These are phyloP conservation scores for Coriolopsis trogii DNA, from an alignment of 1,284 basidiomycete species.

Conservation along the genomic window DNA sequence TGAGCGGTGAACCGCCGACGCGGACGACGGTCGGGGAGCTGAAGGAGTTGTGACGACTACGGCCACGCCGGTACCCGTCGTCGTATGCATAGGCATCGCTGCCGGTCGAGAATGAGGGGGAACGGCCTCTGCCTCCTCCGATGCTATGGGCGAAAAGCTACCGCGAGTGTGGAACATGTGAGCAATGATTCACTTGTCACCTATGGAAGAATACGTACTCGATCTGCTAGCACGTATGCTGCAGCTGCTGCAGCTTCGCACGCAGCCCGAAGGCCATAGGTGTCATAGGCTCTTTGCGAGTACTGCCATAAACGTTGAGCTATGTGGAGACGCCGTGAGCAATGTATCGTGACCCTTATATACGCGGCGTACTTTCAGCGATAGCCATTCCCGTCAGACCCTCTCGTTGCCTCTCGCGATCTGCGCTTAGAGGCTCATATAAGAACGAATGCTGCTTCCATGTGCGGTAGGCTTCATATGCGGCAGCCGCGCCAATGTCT, in stretches of 20 bases:
- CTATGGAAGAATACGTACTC: not conserved
- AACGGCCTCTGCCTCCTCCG: slow-evolving; percentile 7
- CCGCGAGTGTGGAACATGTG: not conserved
- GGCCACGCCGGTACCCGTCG: slow-evolving; percentile 17
- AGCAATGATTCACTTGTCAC: not conserved
- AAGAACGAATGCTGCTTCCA: slow-evolving; percentile 58
- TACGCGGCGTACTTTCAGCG: slow-evolving; percentile 60
- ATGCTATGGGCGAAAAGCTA: slow-evolving; percentile 14
- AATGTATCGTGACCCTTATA: slow-evolving; percentile 47
- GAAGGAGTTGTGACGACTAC: slow-evolving; percentile 22
- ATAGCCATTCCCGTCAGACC: slow-evolving; percentile 62
- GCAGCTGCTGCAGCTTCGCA: slow-evolving; percentile 18
- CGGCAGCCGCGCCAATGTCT: slow-evolving; percentile 68
- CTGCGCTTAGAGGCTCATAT: slow-evolving; percentile 55
- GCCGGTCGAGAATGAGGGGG: slow-evolving; percentile 14
- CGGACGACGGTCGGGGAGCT: slow-evolving; percentile 17
- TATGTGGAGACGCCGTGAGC: not conserved
- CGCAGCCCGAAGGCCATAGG: slow-evolving; percentile 16
- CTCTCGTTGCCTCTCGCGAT: slow-evolving; percentile 60
- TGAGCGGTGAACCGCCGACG: slow-evolving; percentile 14
- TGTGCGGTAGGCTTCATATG: slow-evolving; percentile 66
- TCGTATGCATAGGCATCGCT: slow-evolving; percentile 18
- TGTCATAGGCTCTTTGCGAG: slow-evolving; percentile 12
- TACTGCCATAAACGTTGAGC: slow-evolving; percentile 24
- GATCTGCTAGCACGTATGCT: slow-evolving; percentile 11